These are phyloP conservation scores for Globisporangium echinulatum DNA, from an alignment of 352 stramenopile species.

Conservation along the genomic window DNA sequence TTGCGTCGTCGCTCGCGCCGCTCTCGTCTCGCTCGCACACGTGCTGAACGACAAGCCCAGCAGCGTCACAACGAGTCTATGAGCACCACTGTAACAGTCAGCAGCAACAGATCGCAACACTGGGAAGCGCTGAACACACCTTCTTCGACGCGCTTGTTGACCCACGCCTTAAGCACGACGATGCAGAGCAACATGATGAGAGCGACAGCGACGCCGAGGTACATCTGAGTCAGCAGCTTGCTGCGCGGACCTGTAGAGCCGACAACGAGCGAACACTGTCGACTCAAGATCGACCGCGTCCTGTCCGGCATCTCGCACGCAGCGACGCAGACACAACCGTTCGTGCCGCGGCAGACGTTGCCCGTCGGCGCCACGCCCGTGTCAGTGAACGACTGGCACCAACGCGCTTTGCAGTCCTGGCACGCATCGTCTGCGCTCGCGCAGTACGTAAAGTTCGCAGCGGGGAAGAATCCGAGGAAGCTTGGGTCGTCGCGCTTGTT, in stretches of 20 bases:
- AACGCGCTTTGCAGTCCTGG: constrained; percentile 4
- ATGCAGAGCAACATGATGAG: constrained; percentile 1
- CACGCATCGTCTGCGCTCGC: constrained; percentile 9
- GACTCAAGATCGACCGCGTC: constrained; percentile 2
- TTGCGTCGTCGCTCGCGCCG: constrained; percentile 7
- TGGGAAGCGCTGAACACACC: background rate
- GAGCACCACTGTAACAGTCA: background rate
- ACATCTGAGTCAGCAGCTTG: constrained; percentile 5
- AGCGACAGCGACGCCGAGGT: background rate
- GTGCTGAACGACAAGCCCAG: constrained; percentile 1
- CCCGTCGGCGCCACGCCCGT: background rate
- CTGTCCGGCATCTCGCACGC: constrained; percentile 14
- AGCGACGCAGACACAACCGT: constrained; percentile 12
- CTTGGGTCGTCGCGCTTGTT: constrained; percentile 1
- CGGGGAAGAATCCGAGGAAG: constrained; percentile 11
- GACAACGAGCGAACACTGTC: background rate
- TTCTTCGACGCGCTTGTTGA: background rate
- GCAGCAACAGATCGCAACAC: background rate
- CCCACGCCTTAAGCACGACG: constrained; percentile 5
- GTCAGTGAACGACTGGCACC: constrained; percentile 2
- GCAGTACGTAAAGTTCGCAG: constrained; percentile 17
- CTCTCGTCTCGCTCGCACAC: constrained; percentile 6
- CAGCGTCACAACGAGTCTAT: background rate
- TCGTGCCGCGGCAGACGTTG: constrained; percentile 5
- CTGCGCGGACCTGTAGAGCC: background rate